Evolutionary conservation across 331 rosid species (phyloP), one percentile per base, ranked within the genome.

Genomic region (Malus hybrid): DNA sequence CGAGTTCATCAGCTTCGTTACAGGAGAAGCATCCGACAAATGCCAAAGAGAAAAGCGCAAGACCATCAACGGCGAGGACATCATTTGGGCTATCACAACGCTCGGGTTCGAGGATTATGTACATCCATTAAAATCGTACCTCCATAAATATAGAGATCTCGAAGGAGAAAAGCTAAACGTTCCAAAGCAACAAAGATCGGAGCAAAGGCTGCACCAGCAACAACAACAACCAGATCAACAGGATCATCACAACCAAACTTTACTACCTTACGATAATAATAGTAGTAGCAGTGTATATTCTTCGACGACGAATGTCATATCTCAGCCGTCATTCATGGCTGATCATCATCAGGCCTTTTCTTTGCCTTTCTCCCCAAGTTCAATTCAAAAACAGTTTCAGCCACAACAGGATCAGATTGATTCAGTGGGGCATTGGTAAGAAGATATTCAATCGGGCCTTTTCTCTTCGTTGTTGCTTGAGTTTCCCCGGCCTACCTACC

Each of bases 1-100:
- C 0, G 97, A 91, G 76, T 91, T 89, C 89, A 91, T 89, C 7
- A 91, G 97, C 48, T 91, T 91, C n/a, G 92, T 91, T 18, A 91
- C 94, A 0, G 91, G 94, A 0, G 97, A 91, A 79, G 97, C 94
- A 1, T 89, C 97, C 0, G 97, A 91, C 39, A 89, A 87, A 80
- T 91, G 97, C 36, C 97, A 89, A n/a, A 74, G 87, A 57, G 97
- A 91, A 36, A 91, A 86, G 71, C 83, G 94, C 67, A 91, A 91
- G 79, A 87, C 97, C 0, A 84, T 91, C 59, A 91, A 91, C 18
- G 97, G 94, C 0, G 97, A 91, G 2, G 97, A 91, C 65, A 82
- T 91, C 70, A 87, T 89, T 0, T 87, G 92, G 92, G 92, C 94
- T 15, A 91, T 89, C 71, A 89, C 94, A 31, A 86, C 90, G 3